Percentiles rank a stretch among this genome's conserved stretches.
These are phyloP conservation scores for Cyberlindnera sargentensis DNA, from an alignment of 805 yeast genomes.

Conservation along the genomic window DNA sequence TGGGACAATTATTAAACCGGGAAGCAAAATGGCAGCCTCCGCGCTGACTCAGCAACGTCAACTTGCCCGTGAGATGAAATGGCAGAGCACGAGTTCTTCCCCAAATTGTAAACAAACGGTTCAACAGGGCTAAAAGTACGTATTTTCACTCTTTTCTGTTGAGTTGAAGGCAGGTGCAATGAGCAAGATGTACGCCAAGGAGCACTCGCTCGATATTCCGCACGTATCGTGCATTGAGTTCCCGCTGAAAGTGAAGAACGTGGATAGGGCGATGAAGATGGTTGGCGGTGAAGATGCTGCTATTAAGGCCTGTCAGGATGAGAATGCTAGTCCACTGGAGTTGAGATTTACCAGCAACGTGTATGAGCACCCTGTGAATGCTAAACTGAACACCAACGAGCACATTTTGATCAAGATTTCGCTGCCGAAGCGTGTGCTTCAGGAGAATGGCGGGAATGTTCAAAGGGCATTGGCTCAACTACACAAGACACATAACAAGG, in stretches of 20 bases:
- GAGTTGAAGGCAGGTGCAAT: conserved; percentile 2
- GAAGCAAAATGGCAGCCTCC: too few species aligned
- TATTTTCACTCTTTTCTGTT: too few species aligned
- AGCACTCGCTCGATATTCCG: conserved; percentile 64
- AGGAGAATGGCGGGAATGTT: conserved; percentile 34
- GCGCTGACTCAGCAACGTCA: too few species aligned
- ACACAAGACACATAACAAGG: conserved; percentile 24
- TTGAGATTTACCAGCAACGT: conserved; percentile 30
- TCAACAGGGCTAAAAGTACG: too few species aligned
- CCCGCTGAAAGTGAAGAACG: conserved; percentile 63
- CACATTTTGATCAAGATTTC: conserved; percentile 52
- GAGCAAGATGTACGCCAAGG: conserved; percentile 36
- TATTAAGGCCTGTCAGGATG: conserved; percentile 25
- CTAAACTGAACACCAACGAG: conserved; percentile 45
- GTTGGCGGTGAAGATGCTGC: conserved; percentile 52
- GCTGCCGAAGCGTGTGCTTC: conserved; percentile 48
- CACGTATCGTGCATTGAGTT: conserved; percentile 69
- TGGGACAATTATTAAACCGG: too few species aligned
- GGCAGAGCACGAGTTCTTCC: too few species aligned
- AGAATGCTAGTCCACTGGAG: conserved; percentile 30
- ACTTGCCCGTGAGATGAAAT: too few species aligned
- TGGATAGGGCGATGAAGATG: conserved; percentile 56
- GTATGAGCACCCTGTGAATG: conserved; percentile 57
- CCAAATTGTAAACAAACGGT: too few species aligned
- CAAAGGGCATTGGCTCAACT: conserved; percentile 33